Evolutionary conservation across 768 basidiomycete genomes (phyloP), one percentile per base, ranked within the genome.

Genomic region (Punctularia strigosozonata): DNA sequence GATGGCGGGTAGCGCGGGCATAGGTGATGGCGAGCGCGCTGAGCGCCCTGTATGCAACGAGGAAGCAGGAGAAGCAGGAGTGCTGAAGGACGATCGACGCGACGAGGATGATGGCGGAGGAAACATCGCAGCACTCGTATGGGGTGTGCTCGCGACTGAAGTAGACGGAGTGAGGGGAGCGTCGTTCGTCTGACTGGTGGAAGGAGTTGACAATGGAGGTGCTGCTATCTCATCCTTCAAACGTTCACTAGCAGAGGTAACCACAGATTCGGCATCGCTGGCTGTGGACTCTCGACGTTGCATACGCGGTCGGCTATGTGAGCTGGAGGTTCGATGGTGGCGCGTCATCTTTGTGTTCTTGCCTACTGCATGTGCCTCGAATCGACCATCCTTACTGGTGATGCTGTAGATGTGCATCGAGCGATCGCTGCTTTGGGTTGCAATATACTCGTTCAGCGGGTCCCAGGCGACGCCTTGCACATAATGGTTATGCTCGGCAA

Each of bases 401-500:
- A 97, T 77, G 45, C 74, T 73, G 60, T 97, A 89, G 48, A 99
- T 78, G 55, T 97, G 90, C 76, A 98, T 94, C 17, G 90, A 84
- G 33, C 94, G 73, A 59, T 99, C 95, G 51, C 83, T 88, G 57
- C 87, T 90, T 54, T 99, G 95, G 0, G 95, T 98, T 3, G 95
- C 92, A 44, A 99, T 87, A 54, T 85, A 98, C 57, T 95, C 89
- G 56, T 94, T 91, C 50, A 95, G 61, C 1, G 95, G 95, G 48
- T 99, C 95, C 95, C 95, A 99, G 0, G 94, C 88, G 21, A 98
- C 95, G 6, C 95, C 95, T 64, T 99, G 95, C 0, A 99, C 95
- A 54, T 87, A 97, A 58, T 98, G 94, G 24, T 73, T 77, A 58
- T 99, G 95, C 51, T 98, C 94, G 1, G 87, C 82, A 43, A 92